phyloP scores from a whole-genome alignment of 306 rosid species.

The Benincasa hispida region DNA sequence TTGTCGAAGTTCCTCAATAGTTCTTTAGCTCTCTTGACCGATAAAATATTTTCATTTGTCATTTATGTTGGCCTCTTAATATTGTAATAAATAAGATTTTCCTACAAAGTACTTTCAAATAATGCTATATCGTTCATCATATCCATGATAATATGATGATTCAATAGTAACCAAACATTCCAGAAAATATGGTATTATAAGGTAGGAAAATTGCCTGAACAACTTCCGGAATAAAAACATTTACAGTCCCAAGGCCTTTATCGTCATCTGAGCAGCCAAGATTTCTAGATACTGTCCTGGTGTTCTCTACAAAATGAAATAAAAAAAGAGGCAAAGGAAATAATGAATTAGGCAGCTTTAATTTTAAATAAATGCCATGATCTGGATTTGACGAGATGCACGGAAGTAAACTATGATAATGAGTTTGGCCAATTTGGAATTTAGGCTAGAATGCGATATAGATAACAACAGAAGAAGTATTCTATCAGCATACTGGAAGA shows the following conservation, averaged over 20 bases:
- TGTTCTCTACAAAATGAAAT: conserved; percentile 52
- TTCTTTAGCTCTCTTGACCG: not conserved
- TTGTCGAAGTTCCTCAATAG: not conserved
- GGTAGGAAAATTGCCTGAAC: conserved; percentile 52
- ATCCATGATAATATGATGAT: not conserved
- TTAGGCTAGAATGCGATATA: not conserved
- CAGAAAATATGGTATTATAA: not conserved
- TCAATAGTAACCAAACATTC: not conserved
- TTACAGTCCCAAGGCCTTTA: conserved; percentile 36
- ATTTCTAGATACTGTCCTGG: conserved; percentile 76
- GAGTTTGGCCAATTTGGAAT: not conserved
- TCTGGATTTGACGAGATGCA: not conserved
- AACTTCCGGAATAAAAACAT: conserved; percentile 88
- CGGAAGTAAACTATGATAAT: not conserved
- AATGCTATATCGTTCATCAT: not conserved
- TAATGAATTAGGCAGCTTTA: not conserved
- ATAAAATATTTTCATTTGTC: not conserved
- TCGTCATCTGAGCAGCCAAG: conserved; percentile 59
- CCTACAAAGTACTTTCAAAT: not conserved
- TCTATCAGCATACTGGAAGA: not conserved
- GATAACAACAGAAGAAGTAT: not conserved
- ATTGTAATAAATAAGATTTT: not conserved
- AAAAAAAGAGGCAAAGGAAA: conserved; percentile 2
- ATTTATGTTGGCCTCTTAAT: not conserved
- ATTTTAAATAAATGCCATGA: not conserved